Percentiles rank a stretch among this genome's conserved stretches.
Conservation (phyloP, 208 protist species). For the Sergeia podlipaevii region DNA sequence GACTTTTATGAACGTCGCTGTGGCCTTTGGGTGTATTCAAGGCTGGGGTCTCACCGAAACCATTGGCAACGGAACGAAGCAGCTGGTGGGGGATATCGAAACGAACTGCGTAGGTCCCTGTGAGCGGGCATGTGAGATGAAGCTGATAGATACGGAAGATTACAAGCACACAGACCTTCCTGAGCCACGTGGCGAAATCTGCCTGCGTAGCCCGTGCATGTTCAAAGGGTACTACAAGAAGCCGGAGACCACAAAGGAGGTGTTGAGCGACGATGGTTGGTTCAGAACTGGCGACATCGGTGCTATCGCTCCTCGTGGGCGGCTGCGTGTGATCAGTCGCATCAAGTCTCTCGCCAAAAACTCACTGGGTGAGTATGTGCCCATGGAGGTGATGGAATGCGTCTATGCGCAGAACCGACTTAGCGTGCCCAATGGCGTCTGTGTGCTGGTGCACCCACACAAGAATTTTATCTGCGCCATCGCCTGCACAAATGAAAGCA, state of each 20-base stretch:
- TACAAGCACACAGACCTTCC: slow-evolving; percentile 37
- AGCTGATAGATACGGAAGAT: slow-evolving; percentile 68
- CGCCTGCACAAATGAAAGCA: slow-evolving; percentile 39
- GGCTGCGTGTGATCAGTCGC: slow-evolving; percentile 51
- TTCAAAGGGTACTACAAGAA: slow-evolving; percentile 64
- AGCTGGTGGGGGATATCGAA: slow-evolving; percentile 20
- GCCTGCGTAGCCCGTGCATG: slow-evolving; percentile 26
- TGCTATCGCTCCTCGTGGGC: slow-evolving; percentile 20
- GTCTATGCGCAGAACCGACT: slow-evolving; percentile 26
- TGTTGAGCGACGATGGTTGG: slow-evolving; percentile 35
- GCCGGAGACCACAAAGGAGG: slow-evolving; percentile 32
- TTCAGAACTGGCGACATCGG: slow-evolving; percentile 61
- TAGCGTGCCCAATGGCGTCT: slow-evolving; percentile 19
- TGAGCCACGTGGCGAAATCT: slow-evolving; percentile 39
- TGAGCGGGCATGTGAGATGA: slow-evolving; percentile 56
- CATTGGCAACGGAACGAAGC: slow-evolving; percentile 18
- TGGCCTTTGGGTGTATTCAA: slow-evolving; percentile 29
- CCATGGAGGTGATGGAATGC: slow-evolving; percentile 36
- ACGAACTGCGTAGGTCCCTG: slow-evolving; percentile 12
- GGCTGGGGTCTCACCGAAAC: slow-evolving; percentile 79
- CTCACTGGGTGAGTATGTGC: slow-evolving; percentile 59
- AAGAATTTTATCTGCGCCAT: slow-evolving; percentile 47
- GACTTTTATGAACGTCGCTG: slow-evolving; percentile 36
- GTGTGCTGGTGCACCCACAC: slow-evolving; percentile 29
- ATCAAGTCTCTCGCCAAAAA: slow-evolving; percentile 65